phyloP scores from a whole-genome alignment of 225 moss, liverwort and hornwort genomes.

The Antitrichia curtipendula region DNA sequence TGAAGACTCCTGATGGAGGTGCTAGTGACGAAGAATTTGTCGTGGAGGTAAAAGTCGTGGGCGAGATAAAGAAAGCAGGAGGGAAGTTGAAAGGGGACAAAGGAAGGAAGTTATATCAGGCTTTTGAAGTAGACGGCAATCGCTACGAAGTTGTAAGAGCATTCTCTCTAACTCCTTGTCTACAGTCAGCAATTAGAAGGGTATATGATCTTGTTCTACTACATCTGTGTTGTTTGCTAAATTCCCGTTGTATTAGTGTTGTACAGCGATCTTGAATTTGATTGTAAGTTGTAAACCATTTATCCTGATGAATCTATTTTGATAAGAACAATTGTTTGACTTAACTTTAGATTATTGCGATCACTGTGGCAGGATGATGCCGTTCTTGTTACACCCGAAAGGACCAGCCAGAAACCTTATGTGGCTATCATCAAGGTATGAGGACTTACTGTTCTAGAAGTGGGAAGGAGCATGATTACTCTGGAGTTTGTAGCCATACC shows the following conservation, averaged over 20 bases:
- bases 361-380: constrained; percentile 66
- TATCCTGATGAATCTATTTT: neutral
- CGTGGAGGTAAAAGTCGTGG: constrained; percentile 46
- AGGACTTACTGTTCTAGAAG: neutral
- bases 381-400: constrained; percentile 76
- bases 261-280: neutral
- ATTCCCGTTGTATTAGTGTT: neutral
- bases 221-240: neutral
- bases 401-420: constrained; percentile 72
- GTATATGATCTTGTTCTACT: neutral
- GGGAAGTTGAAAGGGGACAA: constrained; percentile 45
- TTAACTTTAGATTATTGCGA: neutral
- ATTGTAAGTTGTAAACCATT: neutral
- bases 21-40: constrained; percentile 42
- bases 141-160: constrained; percentile 51
- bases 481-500: neutral
- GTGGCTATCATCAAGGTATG: constrained; percentile 89
- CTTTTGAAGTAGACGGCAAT: constrained; percentile 51
- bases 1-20: constrained; percentile 28
- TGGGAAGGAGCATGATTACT: neutral
- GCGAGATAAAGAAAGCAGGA: constrained; percentile 39
- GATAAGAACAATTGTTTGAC: neutral
- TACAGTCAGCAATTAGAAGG: neutral
- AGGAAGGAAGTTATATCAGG: constrained; percentile 32
- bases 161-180: neutral